phyloP scores from a whole-genome alignment of 768 basidiomycete species.

The Suillus spraguei region DNA sequence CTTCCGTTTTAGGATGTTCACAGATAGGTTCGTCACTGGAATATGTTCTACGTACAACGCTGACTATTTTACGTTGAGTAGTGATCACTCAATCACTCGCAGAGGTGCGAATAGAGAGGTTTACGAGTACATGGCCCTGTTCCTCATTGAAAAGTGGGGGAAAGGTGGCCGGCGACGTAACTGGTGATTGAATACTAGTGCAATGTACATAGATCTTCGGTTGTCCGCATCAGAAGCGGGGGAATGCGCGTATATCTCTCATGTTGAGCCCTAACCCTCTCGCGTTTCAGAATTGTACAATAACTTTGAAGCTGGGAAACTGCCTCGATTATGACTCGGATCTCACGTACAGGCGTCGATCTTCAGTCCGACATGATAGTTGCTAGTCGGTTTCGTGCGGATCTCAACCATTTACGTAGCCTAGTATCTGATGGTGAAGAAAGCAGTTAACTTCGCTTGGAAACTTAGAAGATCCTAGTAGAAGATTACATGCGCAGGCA shows the following conservation, averaged over 20 bases:
- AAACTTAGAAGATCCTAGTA: background rate
- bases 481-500: background rate
- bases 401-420: background rate
- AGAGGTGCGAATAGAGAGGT: conserved; percentile 85
- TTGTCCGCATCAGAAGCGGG: background rate
- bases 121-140: conserved; percentile 82
- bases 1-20: conserved; percentile 94
- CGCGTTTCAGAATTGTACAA: background rate
- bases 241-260: background rate
- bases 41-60: conserved; percentile 11
- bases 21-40: conserved; percentile 71
- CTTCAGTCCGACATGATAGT: background rate
- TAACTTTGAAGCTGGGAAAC: too few relatives aligned
- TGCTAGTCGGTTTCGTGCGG: background rate
- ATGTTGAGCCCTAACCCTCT: background rate
- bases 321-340: background rate
- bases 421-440: background rate
- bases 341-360: background rate
- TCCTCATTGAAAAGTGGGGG: conserved; percentile 93
- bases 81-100: conserved; percentile 76
- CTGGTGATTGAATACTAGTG: conserved; percentile 41
- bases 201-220: background rate
- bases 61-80: conserved; percentile 32
- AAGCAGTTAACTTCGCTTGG: background rate
- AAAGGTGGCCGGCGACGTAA: conserved; percentile 70